Evolutionary conservation across 2,329 filamentous ascomycete species (phyloP).

Genomic region (Diaporthe eres): DNA sequence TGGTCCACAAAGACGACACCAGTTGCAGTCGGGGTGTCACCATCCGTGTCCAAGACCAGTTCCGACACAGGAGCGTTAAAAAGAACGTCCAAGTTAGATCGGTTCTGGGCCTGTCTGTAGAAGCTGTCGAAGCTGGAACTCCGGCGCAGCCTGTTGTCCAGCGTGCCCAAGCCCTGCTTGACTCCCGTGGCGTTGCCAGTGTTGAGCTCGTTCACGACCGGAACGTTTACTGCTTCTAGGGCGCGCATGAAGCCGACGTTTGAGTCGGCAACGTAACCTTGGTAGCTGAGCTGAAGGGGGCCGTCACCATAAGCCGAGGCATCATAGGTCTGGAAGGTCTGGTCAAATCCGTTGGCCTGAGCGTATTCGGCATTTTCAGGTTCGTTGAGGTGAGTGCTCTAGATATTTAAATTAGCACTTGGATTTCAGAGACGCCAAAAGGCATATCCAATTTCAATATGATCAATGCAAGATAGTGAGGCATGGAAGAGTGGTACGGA

Average conservation of each 20-base stretch:
- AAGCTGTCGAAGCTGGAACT: slow-evolving; percentile 48
- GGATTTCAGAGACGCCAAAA: too few species aligned
- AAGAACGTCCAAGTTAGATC: slow-evolving; percentile 47
- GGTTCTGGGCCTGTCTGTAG: slow-evolving; percentile 43
- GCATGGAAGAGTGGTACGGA: background rate
- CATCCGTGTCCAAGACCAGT: slow-evolving; percentile 41
- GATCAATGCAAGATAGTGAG: too few species aligned
- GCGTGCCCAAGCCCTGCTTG: slow-evolving; percentile 48
- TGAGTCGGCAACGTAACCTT: slow-evolving; percentile 43
- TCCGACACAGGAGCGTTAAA: slow-evolving; percentile 46
- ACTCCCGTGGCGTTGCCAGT: slow-evolving; percentile 48
- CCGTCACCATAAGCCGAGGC: slow-evolving; percentile 46
- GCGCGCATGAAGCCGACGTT: slow-evolving; percentile 43
- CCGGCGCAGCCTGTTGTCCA: slow-evolving; percentile 44
- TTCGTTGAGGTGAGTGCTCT: slow-evolving; percentile 46
- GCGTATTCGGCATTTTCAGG: slow-evolving; percentile 39
- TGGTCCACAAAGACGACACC: slow-evolving; percentile 47
- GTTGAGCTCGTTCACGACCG: slow-evolving; percentile 47
- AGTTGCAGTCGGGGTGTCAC: slow-evolving; percentile 44
- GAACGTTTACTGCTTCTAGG: slow-evolving; percentile 38
- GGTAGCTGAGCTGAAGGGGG: slow-evolving; percentile 45
- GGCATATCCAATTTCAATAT: background rate
- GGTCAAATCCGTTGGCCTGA: slow-evolving; percentile 45
- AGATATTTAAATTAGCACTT: background rate
- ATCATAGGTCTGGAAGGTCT: slow-evolving; percentile 48